Percentiles rank a stretch among this genome's conserved stretches.
phyloP scores from a whole-genome alignment of 345 rosid species.

The Brassica nigra region DNA sequence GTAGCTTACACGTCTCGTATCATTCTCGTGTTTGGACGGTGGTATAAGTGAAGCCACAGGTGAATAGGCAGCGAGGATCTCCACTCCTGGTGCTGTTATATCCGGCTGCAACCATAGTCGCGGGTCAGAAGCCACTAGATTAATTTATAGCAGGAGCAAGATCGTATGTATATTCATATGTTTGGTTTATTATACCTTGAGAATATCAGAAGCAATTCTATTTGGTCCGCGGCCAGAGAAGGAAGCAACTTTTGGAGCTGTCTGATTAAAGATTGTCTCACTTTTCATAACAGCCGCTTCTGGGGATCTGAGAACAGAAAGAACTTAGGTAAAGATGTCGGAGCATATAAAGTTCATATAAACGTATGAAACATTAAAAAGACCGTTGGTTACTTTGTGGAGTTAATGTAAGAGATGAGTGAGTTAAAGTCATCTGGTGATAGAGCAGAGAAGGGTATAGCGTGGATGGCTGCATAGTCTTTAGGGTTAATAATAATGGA shows the following conservation, averaged over 20 bases:
- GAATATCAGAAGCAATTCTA: slow-evolving; percentile 7
- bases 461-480: background rate
- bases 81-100: slow-evolving; percentile 50
- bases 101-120: slow-evolving; percentile 44
- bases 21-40: background rate
- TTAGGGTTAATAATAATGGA: background rate
- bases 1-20: slow-evolving; percentile 30
- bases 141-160: background rate
- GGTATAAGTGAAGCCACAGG: slow-evolving; percentile 16
- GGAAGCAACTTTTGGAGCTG: slow-evolving; percentile 33
- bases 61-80: slow-evolving; percentile 46
- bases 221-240: slow-evolving; percentile 49
- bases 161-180: background rate
- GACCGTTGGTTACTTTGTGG: slow-evolving; percentile 38
- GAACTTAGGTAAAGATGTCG: background rate
- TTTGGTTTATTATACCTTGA: slow-evolving; percentile 28
- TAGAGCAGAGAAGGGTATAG: slow-evolving; percentile 30
- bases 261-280: slow-evolving; percentile 18
- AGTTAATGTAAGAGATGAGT: slow-evolving; percentile 35
- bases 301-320: slow-evolving; percentile 23
- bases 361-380: background rate
- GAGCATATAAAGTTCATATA: background rate
- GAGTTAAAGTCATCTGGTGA: background rate
- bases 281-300: slow-evolving; percentile 33
- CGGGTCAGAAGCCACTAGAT: background rate